phyloP scores from a whole-genome alignment of 2,329 filamentous ascomycete species.

The Sphaerostilbella broomeana region DNA sequence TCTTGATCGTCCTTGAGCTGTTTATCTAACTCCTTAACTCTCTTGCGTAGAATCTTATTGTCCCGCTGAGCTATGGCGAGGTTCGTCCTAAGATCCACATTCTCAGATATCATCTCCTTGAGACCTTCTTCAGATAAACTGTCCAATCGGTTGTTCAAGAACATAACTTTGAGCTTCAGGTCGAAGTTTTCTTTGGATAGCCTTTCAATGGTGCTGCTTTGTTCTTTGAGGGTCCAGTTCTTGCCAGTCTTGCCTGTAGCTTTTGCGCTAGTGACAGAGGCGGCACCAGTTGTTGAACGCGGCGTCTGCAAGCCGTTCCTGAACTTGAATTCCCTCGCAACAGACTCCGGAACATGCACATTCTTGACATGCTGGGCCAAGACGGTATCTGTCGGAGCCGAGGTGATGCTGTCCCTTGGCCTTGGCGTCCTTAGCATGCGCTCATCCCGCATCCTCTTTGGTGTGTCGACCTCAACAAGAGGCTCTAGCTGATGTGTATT shows the following conservation, averaged over 20 bases:
- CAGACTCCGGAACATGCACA: slow-evolving; percentile 82
- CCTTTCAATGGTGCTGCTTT: slow-evolving; percentile 93
- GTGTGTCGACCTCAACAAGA: slow-evolving; percentile 42
- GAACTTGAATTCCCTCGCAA: slow-evolving; percentile 78
- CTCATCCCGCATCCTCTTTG: slow-evolving; percentile 32
- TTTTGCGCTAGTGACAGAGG: slow-evolving; percentile 38
- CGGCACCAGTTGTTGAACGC: slow-evolving; percentile 43
- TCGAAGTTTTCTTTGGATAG: slow-evolving; percentile 98
- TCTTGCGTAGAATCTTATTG: slow-evolving; percentile 73
- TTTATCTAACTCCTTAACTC: slow-evolving; percentile 81
- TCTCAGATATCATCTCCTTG: slow-evolving; percentile 96
- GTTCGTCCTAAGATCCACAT: slow-evolving; percentile 89
- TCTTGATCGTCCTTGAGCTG: slow-evolving; percentile 62
- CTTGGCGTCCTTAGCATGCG: slow-evolving; percentile 64
- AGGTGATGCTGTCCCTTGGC: slow-evolving; percentile 42
- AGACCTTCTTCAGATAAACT: slow-evolving; percentile 93
- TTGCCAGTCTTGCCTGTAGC: slow-evolving; percentile 51
- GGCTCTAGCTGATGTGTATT: slow-evolving; percentile 41
- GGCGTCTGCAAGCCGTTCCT: slow-evolving; percentile 61
- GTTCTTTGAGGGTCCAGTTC: slow-evolving; percentile 87
- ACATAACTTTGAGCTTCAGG: slow-evolving; percentile 94
- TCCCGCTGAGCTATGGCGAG: slow-evolving; percentile 86
- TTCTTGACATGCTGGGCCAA: slow-evolving; percentile 83
- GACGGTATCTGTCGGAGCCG: slow-evolving; percentile 76
- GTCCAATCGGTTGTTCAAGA: slow-evolving; percentile 86